Percentiles rank a stretch among this genome's conserved stretches.
Evolutionary conservation across 345 rosid species (phyloP).

Genomic region (Cardamine chenopodiifolia): DNA sequence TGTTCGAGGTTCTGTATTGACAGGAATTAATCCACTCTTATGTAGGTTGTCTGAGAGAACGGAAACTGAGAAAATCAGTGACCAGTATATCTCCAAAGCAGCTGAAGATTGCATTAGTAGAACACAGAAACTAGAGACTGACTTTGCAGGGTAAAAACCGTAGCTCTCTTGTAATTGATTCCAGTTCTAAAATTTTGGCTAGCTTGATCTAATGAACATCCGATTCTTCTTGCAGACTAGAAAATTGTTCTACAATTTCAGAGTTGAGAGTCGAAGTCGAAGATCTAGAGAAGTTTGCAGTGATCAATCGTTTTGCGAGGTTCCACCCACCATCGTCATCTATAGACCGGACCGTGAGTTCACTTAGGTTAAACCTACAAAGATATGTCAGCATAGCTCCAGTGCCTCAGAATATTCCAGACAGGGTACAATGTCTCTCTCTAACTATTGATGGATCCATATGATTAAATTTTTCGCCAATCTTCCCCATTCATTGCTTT

Average conservation of each 20-base stretch:
- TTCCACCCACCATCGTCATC: constrained; percentile 71
- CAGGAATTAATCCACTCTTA: not conserved
- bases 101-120: constrained; percentile 63
- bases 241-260: constrained; percentile 59
- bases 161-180: not conserved
- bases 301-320: constrained; percentile 92
- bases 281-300: constrained; percentile 76
- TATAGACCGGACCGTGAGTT: constrained; percentile 44
- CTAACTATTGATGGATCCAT: constrained; percentile 57
- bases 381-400: constrained; percentile 87
- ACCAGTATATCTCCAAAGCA: constrained; percentile 59
- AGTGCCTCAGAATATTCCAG: constrained; percentile 86
- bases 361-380: constrained; percentile 61
- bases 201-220: constrained; percentile 26
- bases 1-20: not conserved
- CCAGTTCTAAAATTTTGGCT: not conserved
- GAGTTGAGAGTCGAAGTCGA: constrained; percentile 84
- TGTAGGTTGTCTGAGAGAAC: constrained; percentile 54
- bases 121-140: constrained; percentile 62
- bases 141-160: constrained; percentile 56
- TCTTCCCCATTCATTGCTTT: constrained; percentile 25
- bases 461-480: constrained; percentile 37
- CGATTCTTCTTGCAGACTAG: constrained; percentile 59
- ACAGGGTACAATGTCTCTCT: constrained; percentile 91
- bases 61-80: constrained; percentile 49